Evolutionary conservation across 202 grass and related monocot genomes (phyloP).

Genomic region (Schoenoplectus tabernaemontani): DNA sequence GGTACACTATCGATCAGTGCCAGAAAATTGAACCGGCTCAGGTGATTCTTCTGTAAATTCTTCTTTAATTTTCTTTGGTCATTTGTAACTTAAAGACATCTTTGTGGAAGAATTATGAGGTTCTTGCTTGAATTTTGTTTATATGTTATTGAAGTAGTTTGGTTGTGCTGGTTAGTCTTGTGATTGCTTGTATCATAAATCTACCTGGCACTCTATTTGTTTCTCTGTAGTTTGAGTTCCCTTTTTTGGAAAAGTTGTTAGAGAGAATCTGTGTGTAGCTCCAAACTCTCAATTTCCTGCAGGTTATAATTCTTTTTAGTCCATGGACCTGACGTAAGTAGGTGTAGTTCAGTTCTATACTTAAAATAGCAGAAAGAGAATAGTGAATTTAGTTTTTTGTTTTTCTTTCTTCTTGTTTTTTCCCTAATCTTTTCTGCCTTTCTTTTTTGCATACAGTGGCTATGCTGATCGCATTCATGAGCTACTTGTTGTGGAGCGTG

Average conservation of each 20-base stretch:
- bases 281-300: not conserved
- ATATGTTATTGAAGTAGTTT: not conserved
- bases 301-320: not conserved
- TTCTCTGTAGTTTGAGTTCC: not conserved
- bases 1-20: constrained; percentile 89
- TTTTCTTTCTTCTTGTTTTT: too few relatives aligned
- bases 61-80: not conserved
- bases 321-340: not conserved
- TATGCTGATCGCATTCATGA: constrained; percentile 92
- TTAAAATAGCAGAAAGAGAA: not conserved
- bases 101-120: not conserved
- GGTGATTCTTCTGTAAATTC: constrained; percentile 39
- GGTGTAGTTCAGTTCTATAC: not conserved
- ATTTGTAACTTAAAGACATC: not conserved
- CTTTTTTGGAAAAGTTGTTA: constrained; percentile 5
- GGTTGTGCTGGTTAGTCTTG: not conserved
- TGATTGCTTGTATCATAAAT: not conserved
- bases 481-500: constrained; percentile 72
- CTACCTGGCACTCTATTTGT: not conserved
- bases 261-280: not conserved
- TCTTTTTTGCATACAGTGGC: constrained; percentile 50
- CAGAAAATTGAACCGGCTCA: constrained; percentile 87
- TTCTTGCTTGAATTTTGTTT: not conserved
- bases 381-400: too few relatives aligned
- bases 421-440: not conserved